A percentile compares a stretch with the other conserved stretches of the same genome.
Evolutionary conservation across 164 flowering plant species (phyloP).

Genomic region (Protea cynaroides): DNA sequence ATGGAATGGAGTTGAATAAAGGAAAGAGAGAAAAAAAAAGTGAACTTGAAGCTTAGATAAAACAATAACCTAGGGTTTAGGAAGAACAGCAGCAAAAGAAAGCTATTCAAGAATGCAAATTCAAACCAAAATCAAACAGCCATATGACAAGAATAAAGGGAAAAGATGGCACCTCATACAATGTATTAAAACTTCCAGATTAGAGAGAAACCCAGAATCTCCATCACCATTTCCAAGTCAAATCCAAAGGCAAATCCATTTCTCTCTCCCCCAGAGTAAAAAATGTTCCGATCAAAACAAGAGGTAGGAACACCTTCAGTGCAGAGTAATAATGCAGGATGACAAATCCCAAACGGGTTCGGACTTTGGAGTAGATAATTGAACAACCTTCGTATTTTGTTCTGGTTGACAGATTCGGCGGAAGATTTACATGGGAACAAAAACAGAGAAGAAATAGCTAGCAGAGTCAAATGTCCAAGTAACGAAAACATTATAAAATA

Average conservation of each 20-base stretch:
- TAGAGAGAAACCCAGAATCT: constrained; percentile 2
- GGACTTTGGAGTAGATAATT: no score
- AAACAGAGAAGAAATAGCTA: no score
- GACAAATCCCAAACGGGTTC: no score
- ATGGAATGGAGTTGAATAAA: not conserved
- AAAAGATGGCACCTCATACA: constrained; percentile 11
- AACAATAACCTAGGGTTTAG: constrained; percentile 2
- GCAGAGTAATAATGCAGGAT: no score
- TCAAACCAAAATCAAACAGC: not conserved
- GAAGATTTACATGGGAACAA: no score
- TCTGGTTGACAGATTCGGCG: no score
- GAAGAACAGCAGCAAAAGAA: not conserved
- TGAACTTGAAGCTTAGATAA: constrained; percentile 2
- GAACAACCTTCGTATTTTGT: no score
- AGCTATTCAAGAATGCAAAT: not conserved
- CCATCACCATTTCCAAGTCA: not conserved
- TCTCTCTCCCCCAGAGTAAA: not conserved
- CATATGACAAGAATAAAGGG: not conserved
- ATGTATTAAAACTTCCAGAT: not conserved
- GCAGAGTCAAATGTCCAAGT: no score
- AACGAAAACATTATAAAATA: no score
- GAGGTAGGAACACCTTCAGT: no score
- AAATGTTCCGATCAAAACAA: not conserved
- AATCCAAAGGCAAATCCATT: not conserved
- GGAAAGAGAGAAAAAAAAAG: not conserved